A percentile compares a stretch with the other conserved stretches of the same genome.
Evolutionary conservation across 352 stramenopile genomes (phyloP).

Genomic region (Phytophthora chlamydospora): DNA sequence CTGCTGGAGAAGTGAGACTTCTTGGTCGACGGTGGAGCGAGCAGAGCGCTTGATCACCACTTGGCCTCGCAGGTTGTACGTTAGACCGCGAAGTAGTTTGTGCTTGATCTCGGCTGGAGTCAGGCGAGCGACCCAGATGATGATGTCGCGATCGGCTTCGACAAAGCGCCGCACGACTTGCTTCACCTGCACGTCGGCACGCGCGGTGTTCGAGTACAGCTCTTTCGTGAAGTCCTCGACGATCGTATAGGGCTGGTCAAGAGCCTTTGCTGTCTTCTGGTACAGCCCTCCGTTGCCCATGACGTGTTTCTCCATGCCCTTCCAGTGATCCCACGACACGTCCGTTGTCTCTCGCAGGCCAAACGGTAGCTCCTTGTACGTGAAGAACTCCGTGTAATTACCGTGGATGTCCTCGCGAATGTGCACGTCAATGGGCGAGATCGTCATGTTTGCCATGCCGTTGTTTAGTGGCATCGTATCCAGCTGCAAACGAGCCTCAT

Average conservation of each 20-base stretch:
- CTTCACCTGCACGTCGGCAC: constrained; percentile 48
- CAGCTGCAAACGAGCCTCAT: constrained; percentile 12
- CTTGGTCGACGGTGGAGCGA: neutral
- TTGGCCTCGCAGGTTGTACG: constrained; percentile 55
- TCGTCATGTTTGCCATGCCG: constrained; percentile 16
- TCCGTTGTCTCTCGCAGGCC: constrained; percentile 4
- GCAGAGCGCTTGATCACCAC: constrained; percentile 33
- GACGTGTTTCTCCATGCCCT: constrained; percentile 29
- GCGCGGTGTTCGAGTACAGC: constrained; percentile 38
- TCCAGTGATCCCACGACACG: constrained; percentile 28
- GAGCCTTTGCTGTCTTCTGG: constrained; percentile 24
- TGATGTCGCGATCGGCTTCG: constrained; percentile 46
- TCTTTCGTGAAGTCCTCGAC: constrained; percentile 54
- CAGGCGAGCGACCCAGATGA: constrained; percentile 39
- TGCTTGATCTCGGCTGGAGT: constrained; percentile 52
- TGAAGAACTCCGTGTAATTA: constrained; percentile 30
- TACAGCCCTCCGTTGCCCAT: constrained; percentile 25
- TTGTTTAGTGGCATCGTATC: constrained; percentile 31
- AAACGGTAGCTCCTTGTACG: constrained; percentile 30
- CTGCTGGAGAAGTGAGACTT: constrained; percentile 15
- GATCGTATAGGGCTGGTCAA: constrained; percentile 43
- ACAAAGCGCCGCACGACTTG: constrained; percentile 54
- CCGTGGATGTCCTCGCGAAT: constrained; percentile 23
- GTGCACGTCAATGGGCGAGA: constrained; percentile 19
- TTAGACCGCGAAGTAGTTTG: constrained; percentile 32